A percentile compares a stretch with the other conserved stretches of the same genome.
These are phyloP conservation scores for Spiromastix sp. DNA, from an alignment of 2,329 filamentous ascomycete species.

Conservation along the genomic window DNA sequence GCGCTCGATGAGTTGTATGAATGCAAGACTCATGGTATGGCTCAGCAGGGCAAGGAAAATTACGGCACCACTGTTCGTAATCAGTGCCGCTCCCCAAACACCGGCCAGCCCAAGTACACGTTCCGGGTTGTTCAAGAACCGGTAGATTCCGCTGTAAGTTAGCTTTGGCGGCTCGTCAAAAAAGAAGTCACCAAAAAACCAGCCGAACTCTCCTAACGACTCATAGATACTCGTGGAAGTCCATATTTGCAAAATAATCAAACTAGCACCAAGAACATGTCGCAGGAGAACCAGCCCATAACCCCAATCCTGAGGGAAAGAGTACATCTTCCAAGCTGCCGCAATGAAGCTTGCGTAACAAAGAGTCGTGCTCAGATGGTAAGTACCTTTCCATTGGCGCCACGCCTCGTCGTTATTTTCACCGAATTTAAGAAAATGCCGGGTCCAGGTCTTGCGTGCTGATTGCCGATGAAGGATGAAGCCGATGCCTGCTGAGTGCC, in stretches of 20 bases:
- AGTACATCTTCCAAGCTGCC: slow-evolving; percentile 94
- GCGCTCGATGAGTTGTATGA: slow-evolving; percentile 87
- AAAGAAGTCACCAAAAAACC: slow-evolving; percentile 99
- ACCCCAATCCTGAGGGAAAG: slow-evolving; percentile 72
- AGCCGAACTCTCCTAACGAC: slow-evolving; percentile 91
- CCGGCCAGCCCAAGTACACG: slow-evolving; percentile 86
- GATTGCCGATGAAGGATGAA: slow-evolving; percentile 79
- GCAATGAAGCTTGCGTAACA: slow-evolving; percentile 82
- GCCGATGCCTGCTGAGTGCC: slow-evolving; percentile 85
- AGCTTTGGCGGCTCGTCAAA: slow-evolving; percentile 81
- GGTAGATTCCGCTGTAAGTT: slow-evolving; percentile 94
- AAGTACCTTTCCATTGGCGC: slow-evolving; percentile 95
- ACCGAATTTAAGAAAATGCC: slow-evolving; percentile 94
- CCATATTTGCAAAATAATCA: slow-evolving; percentile 86
- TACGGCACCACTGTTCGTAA: slow-evolving; percentile 79
- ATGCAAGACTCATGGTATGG: slow-evolving; percentile 73
- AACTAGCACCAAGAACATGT: slow-evolving; percentile 70
- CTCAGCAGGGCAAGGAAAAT: slow-evolving; percentile 78
- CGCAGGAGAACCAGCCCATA: slow-evolving; percentile 78
- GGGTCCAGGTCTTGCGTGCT: slow-evolving; percentile 84
- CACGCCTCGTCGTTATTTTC: slow-evolving; percentile 85
- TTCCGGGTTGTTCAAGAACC: slow-evolving; percentile 95
- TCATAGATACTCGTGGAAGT: slow-evolving; percentile 89
- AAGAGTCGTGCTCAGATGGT: slow-evolving; percentile 85
- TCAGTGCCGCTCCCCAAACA: slow-evolving; percentile 89